These are phyloP conservation scores for Buddleja alternifolia DNA, from an alignment of 257 asterid species.

Conservation along the genomic window DNA sequence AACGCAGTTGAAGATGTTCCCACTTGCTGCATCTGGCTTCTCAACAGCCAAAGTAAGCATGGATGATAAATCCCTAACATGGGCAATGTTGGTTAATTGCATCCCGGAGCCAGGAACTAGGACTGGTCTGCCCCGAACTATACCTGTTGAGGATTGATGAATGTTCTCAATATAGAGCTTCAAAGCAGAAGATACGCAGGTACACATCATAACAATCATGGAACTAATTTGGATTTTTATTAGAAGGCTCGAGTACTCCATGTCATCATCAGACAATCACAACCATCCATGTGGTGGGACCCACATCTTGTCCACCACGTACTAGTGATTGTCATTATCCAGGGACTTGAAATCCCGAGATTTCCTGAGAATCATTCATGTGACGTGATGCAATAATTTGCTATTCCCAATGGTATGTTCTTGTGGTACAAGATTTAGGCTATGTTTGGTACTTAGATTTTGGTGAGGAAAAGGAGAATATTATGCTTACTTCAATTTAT, in stretches of 20 bases:
- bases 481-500: neutral
- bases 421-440: too few species aligned
- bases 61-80: conserved; percentile 86
- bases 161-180: neutral
- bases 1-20: conserved; percentile 80
- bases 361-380: too few species aligned
- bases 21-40: conserved; percentile 71
- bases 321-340: too few species aligned
- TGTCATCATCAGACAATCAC: too few species aligned
- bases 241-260: too few species aligned
- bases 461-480: neutral
- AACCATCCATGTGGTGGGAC: too few species aligned
- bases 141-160: conserved; percentile 49
- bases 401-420: neutral
- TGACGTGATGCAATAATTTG: conserved; percentile 23
- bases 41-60: conserved; percentile 78
- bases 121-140: conserved; percentile 82
- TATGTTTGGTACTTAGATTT: too few species aligned
- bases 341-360: too few species aligned
- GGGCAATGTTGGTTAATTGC: conserved; percentile 88
- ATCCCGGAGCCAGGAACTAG: conserved; percentile 91
- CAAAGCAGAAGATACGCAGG: conserved; percentile 23
- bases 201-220: too few species aligned
- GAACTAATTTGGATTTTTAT: too few species aligned
- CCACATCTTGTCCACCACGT: too few species aligned